Base-by-base conservation (phyloP, 345 rosid genomes). In the Gossypium anomalum region DNA sequence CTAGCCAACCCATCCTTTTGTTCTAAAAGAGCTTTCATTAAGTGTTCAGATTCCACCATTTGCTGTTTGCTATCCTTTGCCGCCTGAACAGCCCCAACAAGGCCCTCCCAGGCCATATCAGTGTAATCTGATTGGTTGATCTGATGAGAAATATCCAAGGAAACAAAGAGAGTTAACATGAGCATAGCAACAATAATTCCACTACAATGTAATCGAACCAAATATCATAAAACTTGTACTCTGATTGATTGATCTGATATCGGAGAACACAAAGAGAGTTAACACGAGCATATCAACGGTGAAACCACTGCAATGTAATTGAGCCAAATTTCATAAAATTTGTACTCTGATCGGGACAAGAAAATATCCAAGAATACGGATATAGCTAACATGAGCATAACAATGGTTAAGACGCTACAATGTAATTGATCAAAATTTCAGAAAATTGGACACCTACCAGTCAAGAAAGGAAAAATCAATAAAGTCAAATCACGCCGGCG, bases 81-180 rank as follows among this genome's bases (percentile, higher is more conserved):
- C 8, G 93, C 97, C 38, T 89, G 92, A 55, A 86, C 84, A 2
- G 97, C 90, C 16, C 88, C 89, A 27, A 87, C 69, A 29, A 90
- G 78, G 17, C 93, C 98, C 77, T 93, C 94, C 98, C 91, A 89
- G 4, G 97, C 98, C 98, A 91, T 88, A 77, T 91, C 97, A 69
- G 97, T 91, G 80, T 65, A 92, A 55, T 89, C 93, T 3, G 87
- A 71, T 11, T 84, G 92, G 83, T 80, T 89, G 49, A 77, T 73
- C 97, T 94, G 16, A 48, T 25, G 29, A 25, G 48, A 61, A 59
- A 11, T 34, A 74, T 23, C 17, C 56, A 20, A 70, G 4, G n/a
- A 5, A 38, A 38, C 2, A 38, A 38, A 3, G 14, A 38, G 22
- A 49, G 44, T 51, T 51, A 17, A 34, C 16, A 79, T 2, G 16